These are phyloP conservation scores for Cylindrotheca fusiformis DNA, from an alignment of 108 stramenopile species.

Conservation along the genomic window DNA sequence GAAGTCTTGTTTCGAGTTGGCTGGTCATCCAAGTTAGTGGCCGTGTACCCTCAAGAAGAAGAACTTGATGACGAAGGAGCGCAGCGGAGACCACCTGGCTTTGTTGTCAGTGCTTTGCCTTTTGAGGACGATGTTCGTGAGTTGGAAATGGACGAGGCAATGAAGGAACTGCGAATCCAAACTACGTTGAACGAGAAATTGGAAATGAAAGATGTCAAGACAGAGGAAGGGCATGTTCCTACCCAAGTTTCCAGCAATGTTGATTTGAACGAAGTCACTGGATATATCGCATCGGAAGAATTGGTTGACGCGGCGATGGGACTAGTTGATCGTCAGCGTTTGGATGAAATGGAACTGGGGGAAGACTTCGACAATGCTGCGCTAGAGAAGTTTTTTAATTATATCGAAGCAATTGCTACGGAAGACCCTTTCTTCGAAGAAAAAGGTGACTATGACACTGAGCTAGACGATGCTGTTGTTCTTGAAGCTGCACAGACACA, in stretches of 20 bases:
- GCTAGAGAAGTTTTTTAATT: slow-evolving; percentile 62
- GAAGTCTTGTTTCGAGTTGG: slow-evolving; percentile 52
- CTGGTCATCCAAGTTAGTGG: slow-evolving; percentile 53
- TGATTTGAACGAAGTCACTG: not conserved
- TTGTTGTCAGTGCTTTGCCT: slow-evolving; percentile 53
- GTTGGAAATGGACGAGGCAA: slow-evolving; percentile 24
- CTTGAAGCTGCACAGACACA: slow-evolving; percentile 33
- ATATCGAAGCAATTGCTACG: slow-evolving; percentile 61
- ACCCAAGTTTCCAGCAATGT: not conserved
- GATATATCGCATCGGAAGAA: slow-evolving; percentile 31
- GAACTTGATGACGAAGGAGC: slow-evolving; percentile 11
- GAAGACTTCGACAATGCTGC: slow-evolving; percentile 66
- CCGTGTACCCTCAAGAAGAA: slow-evolving; percentile 58
- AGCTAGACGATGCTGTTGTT: slow-evolving; percentile 38
- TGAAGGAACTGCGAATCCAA: slow-evolving; percentile 4
- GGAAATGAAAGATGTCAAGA: slow-evolving; percentile 5
- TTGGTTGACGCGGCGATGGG: slow-evolving; percentile 55
- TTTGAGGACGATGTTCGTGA: slow-evolving; percentile 65
- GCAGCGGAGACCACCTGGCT: slow-evolving; percentile 27
- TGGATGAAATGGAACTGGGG: slow-evolving; percentile 32
- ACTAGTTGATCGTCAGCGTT: slow-evolving; percentile 42
- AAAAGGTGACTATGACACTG: slow-evolving; percentile 36
- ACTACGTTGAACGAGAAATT: slow-evolving; percentile 11
- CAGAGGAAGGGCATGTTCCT: slow-evolving; percentile 5
- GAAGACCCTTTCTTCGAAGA: slow-evolving; percentile 32